These are phyloP conservation scores for Crithidia sp. DNA, from an alignment of 208 protist genomes.

Conservation along the genomic window DNA sequence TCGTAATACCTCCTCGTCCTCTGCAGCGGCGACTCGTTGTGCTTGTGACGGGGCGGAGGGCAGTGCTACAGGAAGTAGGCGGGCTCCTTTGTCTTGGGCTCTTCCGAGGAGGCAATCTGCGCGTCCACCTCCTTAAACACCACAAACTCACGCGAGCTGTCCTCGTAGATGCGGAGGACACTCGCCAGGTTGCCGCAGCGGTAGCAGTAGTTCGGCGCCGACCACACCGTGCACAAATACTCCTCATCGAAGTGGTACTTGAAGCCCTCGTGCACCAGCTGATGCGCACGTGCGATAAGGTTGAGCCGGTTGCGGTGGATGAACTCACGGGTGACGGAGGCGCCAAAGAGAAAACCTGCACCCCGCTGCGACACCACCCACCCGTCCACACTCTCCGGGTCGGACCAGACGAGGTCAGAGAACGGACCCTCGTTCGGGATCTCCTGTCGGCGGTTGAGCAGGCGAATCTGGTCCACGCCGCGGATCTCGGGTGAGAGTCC, in stretches of 20 bases:
- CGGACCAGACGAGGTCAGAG: constrained; percentile 90
- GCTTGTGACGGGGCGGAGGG: no score
- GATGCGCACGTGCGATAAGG: constrained; percentile 89
- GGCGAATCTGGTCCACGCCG: constrained; percentile 83
- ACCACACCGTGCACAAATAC: constrained; percentile 96
- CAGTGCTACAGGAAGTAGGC: constrained; percentile 72
- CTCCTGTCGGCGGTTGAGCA: constrained; percentile 84
- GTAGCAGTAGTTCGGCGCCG: constrained; percentile 98
- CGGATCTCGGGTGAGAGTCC: constrained; percentile 97
- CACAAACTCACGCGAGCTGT: constrained; percentile 86
- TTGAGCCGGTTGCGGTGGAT: constrained; percentile 82
- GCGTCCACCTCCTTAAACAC: constrained; percentile 81
- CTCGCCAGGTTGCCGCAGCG: constrained; percentile 96
- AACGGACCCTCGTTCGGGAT: constrained; percentile 89
- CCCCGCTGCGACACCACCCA: constrained; percentile 86
- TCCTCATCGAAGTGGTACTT: constrained; percentile 91
- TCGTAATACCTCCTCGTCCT: no score
- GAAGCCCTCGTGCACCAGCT: constrained; percentile 92
- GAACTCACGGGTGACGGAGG: constrained; percentile 79
- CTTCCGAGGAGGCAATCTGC: constrained; percentile 45
- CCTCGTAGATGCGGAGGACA: constrained; percentile 92
- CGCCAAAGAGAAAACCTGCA: constrained; percentile 89
- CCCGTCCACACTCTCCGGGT: constrained; percentile 86
- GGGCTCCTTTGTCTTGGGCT: constrained; percentile 47
- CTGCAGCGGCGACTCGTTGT: no score